phyloP scores from a whole-genome alignment of 2,329 filamentous ascomycete genomes.

The Alternaria angustiovoidea region DNA sequence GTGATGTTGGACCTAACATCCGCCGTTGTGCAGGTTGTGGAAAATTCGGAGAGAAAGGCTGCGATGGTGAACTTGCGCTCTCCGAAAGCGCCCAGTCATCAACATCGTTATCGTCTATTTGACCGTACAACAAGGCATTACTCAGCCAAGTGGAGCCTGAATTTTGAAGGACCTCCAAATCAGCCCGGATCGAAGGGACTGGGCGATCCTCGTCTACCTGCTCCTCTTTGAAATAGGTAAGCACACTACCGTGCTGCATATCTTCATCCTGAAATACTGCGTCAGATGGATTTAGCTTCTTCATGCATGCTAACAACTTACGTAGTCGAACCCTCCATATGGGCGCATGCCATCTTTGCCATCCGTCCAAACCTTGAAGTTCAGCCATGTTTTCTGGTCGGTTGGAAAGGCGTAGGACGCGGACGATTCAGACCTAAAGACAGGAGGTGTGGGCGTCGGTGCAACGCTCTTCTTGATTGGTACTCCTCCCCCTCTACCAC shows the following conservation, averaged over 20 bases:
- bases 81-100: slow-evolving; percentile 41
- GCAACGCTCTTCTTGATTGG: slow-evolving; percentile 41
- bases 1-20: slow-evolving; percentile 39
- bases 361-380: slow-evolving; percentile 50
- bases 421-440: slow-evolving; percentile 37
- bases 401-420: slow-evolving; percentile 27
- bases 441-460: slow-evolving; percentile 21
- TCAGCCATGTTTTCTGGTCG: slow-evolving; percentile 43
- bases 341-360: slow-evolving; percentile 39
- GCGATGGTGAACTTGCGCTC: slow-evolving; percentile 30
- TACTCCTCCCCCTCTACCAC: slow-evolving; percentile 51
- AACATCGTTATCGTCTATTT: slow-evolving; percentile 46
- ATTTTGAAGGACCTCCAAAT: slow-evolving; percentile 46
- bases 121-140: slow-evolving; percentile 47
- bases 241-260: slow-evolving; percentile 49
- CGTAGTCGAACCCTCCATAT: slow-evolving; percentile 50
- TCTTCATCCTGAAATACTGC: slow-evolving; percentile 44
- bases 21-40: slow-evolving; percentile 27
- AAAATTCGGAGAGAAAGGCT: slow-evolving; percentile 26
- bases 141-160: slow-evolving; percentile 50
- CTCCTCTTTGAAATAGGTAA: slow-evolving; percentile 53
- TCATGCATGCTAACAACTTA: slow-evolving; percentile 25
- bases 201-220: slow-evolving; percentile 47
- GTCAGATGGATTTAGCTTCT: neutral
- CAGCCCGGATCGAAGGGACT: slow-evolving; percentile 46